Conservation (phyloP, 768 basidiomycete species). For the Pleurotus cornucopiae region DNA sequence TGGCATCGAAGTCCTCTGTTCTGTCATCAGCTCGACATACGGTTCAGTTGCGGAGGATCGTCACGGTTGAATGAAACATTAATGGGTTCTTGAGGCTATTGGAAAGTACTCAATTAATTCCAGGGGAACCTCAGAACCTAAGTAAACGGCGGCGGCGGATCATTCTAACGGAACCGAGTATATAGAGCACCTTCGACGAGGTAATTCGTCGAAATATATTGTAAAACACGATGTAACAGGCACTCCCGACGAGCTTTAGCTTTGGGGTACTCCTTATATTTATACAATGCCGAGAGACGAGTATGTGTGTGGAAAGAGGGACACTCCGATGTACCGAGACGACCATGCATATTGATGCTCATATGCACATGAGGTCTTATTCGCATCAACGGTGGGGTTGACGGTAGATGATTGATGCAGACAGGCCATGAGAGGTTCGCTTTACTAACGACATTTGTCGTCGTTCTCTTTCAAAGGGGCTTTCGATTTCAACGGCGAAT, state of each 20-base stretch:
- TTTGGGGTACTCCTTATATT: not conserved
- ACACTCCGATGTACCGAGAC: no score
- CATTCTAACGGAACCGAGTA: constrained; percentile 1
- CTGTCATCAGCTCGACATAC: not conserved
- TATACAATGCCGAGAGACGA: not conserved
- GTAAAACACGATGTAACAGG: no score
- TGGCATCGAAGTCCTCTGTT: not conserved
- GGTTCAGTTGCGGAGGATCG: not conserved
- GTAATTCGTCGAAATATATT: not conserved
- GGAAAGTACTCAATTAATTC: not conserved
- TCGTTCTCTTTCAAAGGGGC: not conserved
- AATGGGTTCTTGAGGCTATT: not conserved
- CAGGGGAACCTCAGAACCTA: not conserved
- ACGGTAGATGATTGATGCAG: not conserved
- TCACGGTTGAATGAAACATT: not conserved
- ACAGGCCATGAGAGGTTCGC: constrained; percentile 1
- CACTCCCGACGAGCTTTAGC: no score
- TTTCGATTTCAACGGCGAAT: not conserved
- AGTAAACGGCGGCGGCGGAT: constrained; percentile 2
- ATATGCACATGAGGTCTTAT: not conserved
- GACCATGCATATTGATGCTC: no score
- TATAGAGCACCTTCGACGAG: not conserved
- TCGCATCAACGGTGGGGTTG: not conserved
- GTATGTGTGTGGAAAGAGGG: not conserved
- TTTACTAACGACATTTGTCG: not conserved